Conservation (phyloP, 495 filamentous ascomycete genomes). For the Platismatia glauca region DNA sequence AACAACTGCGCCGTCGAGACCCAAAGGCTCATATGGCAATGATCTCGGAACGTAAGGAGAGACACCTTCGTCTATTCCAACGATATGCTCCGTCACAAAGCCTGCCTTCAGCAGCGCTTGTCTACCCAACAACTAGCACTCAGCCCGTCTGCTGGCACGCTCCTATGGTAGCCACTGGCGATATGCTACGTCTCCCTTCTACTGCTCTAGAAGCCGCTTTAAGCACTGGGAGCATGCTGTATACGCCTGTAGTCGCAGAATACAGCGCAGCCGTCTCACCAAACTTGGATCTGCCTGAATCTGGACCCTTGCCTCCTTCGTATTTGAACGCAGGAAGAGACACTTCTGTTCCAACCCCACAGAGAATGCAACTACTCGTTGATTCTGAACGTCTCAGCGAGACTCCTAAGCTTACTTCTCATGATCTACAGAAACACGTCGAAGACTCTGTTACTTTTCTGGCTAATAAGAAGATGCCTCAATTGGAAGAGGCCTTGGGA, state of each 20-base stretch:
- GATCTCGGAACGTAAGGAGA: not conserved
- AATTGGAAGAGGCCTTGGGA: not conserved
- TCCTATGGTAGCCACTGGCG: not conserved
- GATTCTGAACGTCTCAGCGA: not conserved
- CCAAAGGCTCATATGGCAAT: constrained; percentile 31
- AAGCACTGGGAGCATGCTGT: not conserved
- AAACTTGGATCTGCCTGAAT: not conserved
- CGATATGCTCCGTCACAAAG: not conserved
- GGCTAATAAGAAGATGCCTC: not conserved
- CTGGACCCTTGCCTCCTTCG: not conserved
- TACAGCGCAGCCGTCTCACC: too few relatives aligned
- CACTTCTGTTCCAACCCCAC: not conserved
- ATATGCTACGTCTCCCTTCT: not conserved
- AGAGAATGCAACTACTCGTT: not conserved
- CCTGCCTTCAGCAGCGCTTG: not conserved
- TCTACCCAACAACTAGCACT: not conserved
- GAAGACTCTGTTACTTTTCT: not conserved
- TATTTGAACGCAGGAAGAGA: not conserved
- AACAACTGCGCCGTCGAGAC: constrained; percentile 39
- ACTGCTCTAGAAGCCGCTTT: not conserved
- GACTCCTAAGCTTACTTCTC: not conserved
- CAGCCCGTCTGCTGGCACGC: not conserved
- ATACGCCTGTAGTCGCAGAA: not conserved
- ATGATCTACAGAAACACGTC: not conserved
- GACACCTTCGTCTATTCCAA: not conserved